Base-by-base conservation (phyloP, 2,329 filamentous ascomycete genomes). In the Cordyceps cicadae region DNA sequence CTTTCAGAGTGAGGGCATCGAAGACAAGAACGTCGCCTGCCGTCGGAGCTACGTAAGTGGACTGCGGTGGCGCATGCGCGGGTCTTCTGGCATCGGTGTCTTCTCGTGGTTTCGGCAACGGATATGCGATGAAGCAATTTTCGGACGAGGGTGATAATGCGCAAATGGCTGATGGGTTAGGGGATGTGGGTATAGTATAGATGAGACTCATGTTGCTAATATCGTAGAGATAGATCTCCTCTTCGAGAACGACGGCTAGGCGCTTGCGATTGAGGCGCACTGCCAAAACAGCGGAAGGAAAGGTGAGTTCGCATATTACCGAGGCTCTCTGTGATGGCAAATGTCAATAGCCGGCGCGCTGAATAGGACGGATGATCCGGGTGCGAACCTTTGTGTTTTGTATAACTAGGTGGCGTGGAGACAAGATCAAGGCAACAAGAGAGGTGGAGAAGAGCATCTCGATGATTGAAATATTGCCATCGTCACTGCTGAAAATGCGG, bases 391-490 rank as follows among this genome's bases (percentile, higher is more conserved):
- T 97, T 41, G 94, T 99, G 74, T 99, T 99, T 70, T 96, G 92
- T 70, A 99, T 97, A 66, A 96, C 90, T 59, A 99, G 80, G 62
- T 96, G 89, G 60, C 94, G 84, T 5, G 94, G 94, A 21, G 94
- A 97, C 48, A 96, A 81, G 64, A 97, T 92, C 59, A 97, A 82
- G 58, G 94, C 94, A 61, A 99, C 93, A 41, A 99, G 84, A 2
- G 94, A 97, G 37, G 94, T 97, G 37, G 93, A 97, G 76, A 99
- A 99, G 65, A 99, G 86, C 92, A 97, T 97, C 78, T 99, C 94
- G 69, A 97, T 88, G 66, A 97, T 92, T 52, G 92, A 89, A 59
- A 99, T 93, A 74, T 97, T 96, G 63, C 90, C 91, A 71, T 97
- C 92, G 72, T 93, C 90, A 70, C 90, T 94, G 72, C 92, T 93